phyloP scores from a whole-genome alignment of 345 rosid species.

The Pistacia integerrima region DNA sequence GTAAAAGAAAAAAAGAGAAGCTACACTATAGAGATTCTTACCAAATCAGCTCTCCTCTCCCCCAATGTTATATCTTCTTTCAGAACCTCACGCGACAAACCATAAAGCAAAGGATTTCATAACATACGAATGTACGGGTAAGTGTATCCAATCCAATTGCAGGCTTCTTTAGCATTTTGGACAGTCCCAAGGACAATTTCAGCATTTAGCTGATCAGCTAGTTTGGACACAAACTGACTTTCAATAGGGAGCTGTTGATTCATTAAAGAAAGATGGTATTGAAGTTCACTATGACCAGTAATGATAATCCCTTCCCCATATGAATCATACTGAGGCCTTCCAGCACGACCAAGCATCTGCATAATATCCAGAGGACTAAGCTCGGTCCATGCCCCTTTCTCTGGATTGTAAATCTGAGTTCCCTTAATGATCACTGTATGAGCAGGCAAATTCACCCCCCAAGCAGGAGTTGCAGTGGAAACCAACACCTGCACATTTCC shows the following conservation, averaged over 20 bases:
- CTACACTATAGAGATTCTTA: slow-evolving; percentile 30
- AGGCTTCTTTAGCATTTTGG: slow-evolving; percentile 95
- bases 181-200: slow-evolving; percentile 97
- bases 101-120: slow-evolving; percentile 87
- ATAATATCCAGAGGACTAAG: slow-evolving; percentile 93
- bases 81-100: slow-evolving; percentile 82
- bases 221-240: slow-evolving; percentile 84
- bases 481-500: slow-evolving; percentile 87
- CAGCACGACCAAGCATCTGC: slow-evolving; percentile 99
- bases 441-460: slow-evolving; percentile 99
- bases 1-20: not conserved
- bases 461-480: slow-evolving; percentile 94
- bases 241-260: slow-evolving; percentile 98
- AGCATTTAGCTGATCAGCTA: slow-evolving; percentile 99
- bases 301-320: slow-evolving; percentile 95
- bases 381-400: slow-evolving; percentile 98
- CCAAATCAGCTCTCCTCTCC: slow-evolving; percentile 98
- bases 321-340: slow-evolving; percentile 94
- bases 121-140: slow-evolving; percentile 83
- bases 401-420: slow-evolving; percentile 93
- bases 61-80: slow-evolving; percentile 66
- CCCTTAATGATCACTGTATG: slow-evolving; percentile 93
- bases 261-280: slow-evolving; percentile 91
- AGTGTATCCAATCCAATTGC: slow-evolving; percentile 94
- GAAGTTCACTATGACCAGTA: slow-evolving; percentile 89